These are phyloP conservation scores for Diplosphaera chodatii DNA, from an alignment of 139 green algal species.

Conservation along the genomic window DNA sequence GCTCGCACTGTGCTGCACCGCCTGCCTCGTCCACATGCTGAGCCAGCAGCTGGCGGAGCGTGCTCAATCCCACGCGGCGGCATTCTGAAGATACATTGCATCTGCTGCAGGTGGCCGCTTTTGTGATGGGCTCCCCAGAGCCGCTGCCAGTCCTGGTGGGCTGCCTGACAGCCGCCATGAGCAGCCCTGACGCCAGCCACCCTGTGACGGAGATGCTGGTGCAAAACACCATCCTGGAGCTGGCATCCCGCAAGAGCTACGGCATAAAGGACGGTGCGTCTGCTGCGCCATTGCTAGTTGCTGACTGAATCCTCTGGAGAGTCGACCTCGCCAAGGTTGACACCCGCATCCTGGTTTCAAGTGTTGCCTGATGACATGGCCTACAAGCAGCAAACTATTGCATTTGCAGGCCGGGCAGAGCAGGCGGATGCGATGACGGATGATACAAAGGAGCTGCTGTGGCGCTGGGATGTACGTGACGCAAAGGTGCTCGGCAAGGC, in stretches of 20 bases:
- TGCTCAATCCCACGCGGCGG: too few relatives aligned
- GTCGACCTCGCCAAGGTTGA: too few relatives aligned
- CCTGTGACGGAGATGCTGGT: constrained; percentile 23
- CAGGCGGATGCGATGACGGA: constrained; percentile 44
- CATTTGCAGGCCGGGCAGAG: background rate
- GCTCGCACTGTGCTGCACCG: too few relatives aligned
- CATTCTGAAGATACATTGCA: constrained; percentile 13
- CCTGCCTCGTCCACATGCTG: too few relatives aligned
- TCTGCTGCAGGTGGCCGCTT: constrained; percentile 27
- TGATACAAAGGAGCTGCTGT: constrained; percentile 28
- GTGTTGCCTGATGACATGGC: too few relatives aligned
- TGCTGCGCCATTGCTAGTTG: too few relatives aligned
- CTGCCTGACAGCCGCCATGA: constrained; percentile 29
- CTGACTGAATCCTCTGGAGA: too few relatives aligned
- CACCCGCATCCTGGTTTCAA: too few relatives aligned
- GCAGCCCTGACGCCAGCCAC: background rate
- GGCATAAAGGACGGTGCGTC: constrained; percentile 43
- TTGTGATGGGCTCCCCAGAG: constrained; percentile 28
- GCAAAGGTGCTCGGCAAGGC: constrained; percentile 40
- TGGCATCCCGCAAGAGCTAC: constrained; percentile 56
- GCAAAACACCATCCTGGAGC: constrained; percentile 31
- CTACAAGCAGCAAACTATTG: too few relatives aligned
- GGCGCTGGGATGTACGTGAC: constrained; percentile 67
- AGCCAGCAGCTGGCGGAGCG: too few relatives aligned
- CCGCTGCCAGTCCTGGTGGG: constrained; percentile 26